Evolutionary conservation across 176 grass and related monocot genomes (phyloP).

Genomic region (maize (Zea mays)): Zm-B73-REFERENCE-NAM-5.0 NC_050096.1:262494001-262494500

Average conservation of each 20-base stretch:
- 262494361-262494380: constrained; percentile 87
- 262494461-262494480: constrained; percentile 75
- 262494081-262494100: neutral
- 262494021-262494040: neutral
- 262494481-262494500: constrained; percentile 81
- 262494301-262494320: neutral
- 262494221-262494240: constrained; percentile 50
- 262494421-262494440: constrained; percentile 76
- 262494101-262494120: neutral
- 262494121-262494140: neutral
- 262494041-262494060: neutral
- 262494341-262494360: constrained; percentile 85
- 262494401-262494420: constrained; percentile 88
- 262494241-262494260: constrained; percentile 61
- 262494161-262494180: constrained; percentile 39
- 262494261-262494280: constrained; percentile 29
- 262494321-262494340: constrained; percentile 71
- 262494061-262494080: neutral
- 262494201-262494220: constrained; percentile 47
- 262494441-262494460: constrained; percentile 78
- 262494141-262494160: constrained; percentile 42
- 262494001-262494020: neutral
- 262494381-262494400: constrained; percentile 92
- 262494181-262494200: neutral
- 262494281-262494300: constrained; percentile 28